phyloP scores from a whole-genome alignment of 495 filamentous ascomycete species.

The Penicillium simplicissimum region DNA sequence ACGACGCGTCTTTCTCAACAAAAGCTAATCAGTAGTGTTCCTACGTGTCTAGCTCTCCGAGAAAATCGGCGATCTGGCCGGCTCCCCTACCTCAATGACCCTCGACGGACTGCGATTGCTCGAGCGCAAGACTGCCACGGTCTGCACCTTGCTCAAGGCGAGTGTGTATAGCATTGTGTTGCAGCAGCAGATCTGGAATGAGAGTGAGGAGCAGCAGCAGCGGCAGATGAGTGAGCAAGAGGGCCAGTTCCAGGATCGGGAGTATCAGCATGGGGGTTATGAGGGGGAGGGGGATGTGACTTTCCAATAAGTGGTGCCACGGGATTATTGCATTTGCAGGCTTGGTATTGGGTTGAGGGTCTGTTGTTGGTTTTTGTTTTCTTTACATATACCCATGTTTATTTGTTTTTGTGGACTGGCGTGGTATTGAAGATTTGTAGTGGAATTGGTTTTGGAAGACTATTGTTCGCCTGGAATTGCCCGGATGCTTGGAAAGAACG shows the following conservation, averaged over 20 bases:
- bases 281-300: conserved; percentile 35
- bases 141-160: conserved; percentile 93
- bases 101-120: conserved; percentile 79
- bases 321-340: conserved; percentile 1
- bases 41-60: conserved; percentile 35
- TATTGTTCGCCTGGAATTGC: not conserved
- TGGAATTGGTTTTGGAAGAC: not conserved
- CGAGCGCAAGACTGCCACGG: conserved; percentile 90
- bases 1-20: not conserved
- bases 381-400: conserved; percentile 8
- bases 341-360: not conserved
- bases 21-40: not conserved
- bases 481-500: no score
- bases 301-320: conserved; percentile 30
- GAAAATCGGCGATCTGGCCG: conserved; percentile 40
- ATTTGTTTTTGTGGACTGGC: not conserved
- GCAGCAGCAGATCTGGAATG: conserved; percentile 88
- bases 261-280: conserved; percentile 35
- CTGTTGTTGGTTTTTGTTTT: not conserved
- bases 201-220: conserved; percentile 44
- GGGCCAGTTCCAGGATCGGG: conserved; percentile 28
- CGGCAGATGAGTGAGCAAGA: conserved; percentile 22
- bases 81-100: conserved; percentile 36
- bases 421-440: not conserved
- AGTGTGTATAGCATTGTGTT: conserved; percentile 98